These are phyloP conservation scores for Thalassiosira mediterranea DNA, from an alignment of 352 stramenopile genomes.

Conservation along the genomic window DNA sequence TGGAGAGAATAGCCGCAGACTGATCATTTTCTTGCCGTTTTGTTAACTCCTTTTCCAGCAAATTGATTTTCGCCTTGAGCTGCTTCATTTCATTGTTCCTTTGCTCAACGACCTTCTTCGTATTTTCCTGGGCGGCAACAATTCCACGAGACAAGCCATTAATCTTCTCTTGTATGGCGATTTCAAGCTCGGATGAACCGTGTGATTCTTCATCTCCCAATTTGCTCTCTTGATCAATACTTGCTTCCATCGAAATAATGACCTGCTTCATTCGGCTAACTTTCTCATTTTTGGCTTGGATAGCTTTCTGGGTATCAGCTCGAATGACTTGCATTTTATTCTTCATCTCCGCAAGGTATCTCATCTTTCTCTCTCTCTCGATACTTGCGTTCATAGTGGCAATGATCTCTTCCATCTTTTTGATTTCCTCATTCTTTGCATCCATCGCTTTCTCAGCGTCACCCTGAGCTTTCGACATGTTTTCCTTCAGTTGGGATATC, in stretches of 20 bases:
- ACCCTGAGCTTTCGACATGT: conserved; percentile 1
- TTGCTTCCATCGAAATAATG: conserved; percentile 12
- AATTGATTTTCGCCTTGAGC: not conserved
- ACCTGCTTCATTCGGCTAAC: conserved; percentile 35
- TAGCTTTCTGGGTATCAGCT: conserved; percentile 18
- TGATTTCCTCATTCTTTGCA: conserved; percentile 33
- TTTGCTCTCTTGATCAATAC: conserved; percentile 26
- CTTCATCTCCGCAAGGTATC: conserved; percentile 10
- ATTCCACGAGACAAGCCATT: conserved; percentile 26
- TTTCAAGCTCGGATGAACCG: conserved; percentile 28
- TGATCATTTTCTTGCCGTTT: not conserved
- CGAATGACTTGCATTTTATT: conserved; percentile 11
- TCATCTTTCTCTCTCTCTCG: conserved; percentile 25
- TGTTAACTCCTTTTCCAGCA: not conserved
- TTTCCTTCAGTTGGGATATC: not conserved
- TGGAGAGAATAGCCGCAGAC: conserved; percentile 14
- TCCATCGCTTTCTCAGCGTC: conserved; percentile 25
- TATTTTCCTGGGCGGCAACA: conserved; percentile 26
- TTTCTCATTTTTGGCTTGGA: conserved; percentile 22
- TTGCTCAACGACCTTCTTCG: conserved; percentile 1
- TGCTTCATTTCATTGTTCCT: not conserved
- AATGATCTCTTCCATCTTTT: conserved; percentile 25
- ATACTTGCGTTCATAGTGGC: conserved; percentile 2
- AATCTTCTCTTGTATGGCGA: conserved; percentile 31
- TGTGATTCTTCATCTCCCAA: conserved; percentile 27